Evolutionary conservation across 441 rosid genomes (phyloP), one percentile per base, ranked within the genome.

Genomic region (Gossypium gossypioides): DNA sequence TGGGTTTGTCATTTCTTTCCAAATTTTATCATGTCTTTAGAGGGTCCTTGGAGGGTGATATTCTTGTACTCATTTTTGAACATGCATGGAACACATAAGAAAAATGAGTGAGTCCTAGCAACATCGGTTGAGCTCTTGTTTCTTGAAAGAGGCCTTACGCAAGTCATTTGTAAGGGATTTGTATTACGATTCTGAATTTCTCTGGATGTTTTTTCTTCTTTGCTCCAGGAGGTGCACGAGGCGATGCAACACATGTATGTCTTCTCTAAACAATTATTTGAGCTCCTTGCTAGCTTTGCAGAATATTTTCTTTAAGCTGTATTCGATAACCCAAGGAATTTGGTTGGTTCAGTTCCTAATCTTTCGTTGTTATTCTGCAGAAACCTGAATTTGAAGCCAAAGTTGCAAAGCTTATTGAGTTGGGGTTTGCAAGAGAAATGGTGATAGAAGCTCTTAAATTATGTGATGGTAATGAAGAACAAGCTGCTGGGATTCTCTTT

Each of bases 401-500:
- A 86, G 86, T 94, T 42, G 83, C 86, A 42, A 94, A 89, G 85
- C 99, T 92, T 40, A 89, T 86, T 72, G 97, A 92, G 80, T 81
- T 94, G 32, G 97, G 99, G 0, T 94, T 94, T 71, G 74, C 81
- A 25, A 87, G 99, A 51, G 92, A 84, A 18, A 88, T 90, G 56
- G 99, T 88, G 62, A 48, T 89, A 34, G 91, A 92, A 80, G 97
- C 99, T 50, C 97, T 94, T 9, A 83, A 82, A 80, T 74, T 92
- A 34, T 90, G 84, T 71, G 78, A 86, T 13, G 97, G 94, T 68
- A 92, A 92, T 50, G 99, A 94, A 83, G 99, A 94, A 44, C 97
- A 90, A 76, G 99, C 97, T 12, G 99, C 96, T 34, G 96, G 94
- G n/a, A 92, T 82, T 81, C 97, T 94, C 58, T 94, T 94, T 27